Evolutionary conservation across 2,329 filamentous ascomycete species (phyloP).

Genomic region (Penicillium sp.): DNA sequence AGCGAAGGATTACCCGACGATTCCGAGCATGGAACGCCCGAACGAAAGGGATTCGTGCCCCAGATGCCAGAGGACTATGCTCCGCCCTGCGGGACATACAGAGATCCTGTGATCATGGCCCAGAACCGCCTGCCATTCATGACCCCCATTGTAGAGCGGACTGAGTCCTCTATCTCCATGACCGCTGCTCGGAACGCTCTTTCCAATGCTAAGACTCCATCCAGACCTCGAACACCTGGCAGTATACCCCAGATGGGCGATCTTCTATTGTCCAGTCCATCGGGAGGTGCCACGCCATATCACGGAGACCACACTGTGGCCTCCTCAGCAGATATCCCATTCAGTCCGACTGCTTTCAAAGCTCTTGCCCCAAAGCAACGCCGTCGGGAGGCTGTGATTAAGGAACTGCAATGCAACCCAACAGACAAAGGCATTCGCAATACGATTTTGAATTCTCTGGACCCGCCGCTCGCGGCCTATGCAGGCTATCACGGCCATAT

Average conservation of each 20-base stretch:
- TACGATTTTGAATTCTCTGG: conserved; percentile 68
- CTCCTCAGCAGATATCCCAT: conserved; percentile 32
- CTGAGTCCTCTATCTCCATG: conserved; percentile 74
- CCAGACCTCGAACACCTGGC: conserved; percentile 46
- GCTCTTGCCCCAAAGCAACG: conserved; percentile 22
- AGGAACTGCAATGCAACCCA: conserved; percentile 81
- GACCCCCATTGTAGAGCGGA: conserved; percentile 96
- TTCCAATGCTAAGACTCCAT: conserved; percentile 71
- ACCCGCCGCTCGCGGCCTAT: conserved; percentile 70
- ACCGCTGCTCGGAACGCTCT: conserved; percentile 54
- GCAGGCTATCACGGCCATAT: conserved; percentile 74
- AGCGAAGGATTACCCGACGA: conserved; percentile 32
- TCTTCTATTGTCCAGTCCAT: conserved; percentile 64
- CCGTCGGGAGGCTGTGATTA: conserved; percentile 63
- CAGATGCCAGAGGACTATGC: conserved; percentile 84
- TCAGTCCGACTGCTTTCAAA: conserved; percentile 40
- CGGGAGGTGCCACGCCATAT: conserved; percentile 60
- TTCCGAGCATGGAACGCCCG: conserved; percentile 32
- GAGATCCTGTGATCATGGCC: conserved; percentile 71
- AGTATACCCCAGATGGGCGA: conserved; percentile 40
- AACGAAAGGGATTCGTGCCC: conserved; percentile 48
- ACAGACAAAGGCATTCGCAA: conserved; percentile 70
- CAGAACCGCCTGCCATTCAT: conserved; percentile 95
- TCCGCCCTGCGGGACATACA: conserved; percentile 71
- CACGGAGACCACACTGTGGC: conserved; percentile 41